Evolutionary conservation across 768 basidiomycete species (phyloP).

Genomic region (Suillus cothurnatus): DNA sequence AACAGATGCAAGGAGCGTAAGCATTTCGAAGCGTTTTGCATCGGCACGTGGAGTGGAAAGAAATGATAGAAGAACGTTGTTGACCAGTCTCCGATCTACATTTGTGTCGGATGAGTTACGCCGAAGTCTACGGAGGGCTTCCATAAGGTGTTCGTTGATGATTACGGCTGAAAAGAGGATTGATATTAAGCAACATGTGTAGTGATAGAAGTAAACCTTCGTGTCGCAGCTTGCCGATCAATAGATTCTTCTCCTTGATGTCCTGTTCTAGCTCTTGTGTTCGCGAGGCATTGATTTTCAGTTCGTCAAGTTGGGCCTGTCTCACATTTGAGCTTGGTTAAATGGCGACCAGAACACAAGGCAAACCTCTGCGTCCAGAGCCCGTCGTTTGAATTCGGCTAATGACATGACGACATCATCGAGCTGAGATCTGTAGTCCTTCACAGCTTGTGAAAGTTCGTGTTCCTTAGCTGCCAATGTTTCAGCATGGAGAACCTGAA

Average conservation of each 20-base stretch:
- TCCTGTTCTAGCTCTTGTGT: slow-evolving; percentile 83
- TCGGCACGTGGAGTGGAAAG: slow-evolving; percentile 89
- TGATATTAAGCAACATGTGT: slow-evolving; percentile 2
- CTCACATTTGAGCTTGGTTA: slow-evolving; percentile 7
- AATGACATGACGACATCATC: slow-evolving; percentile 69
- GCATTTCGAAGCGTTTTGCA: slow-evolving; percentile 96
- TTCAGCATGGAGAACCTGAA: slow-evolving; percentile 1
- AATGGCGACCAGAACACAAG: neutral
- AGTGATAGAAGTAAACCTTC: slow-evolving; percentile 61
- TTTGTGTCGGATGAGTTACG: slow-evolving; percentile 83
- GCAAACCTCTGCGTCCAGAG: slow-evolving; percentile 81
- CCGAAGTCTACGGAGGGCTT: slow-evolving; percentile 92
- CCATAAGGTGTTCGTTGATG: slow-evolving; percentile 96
- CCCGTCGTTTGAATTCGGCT: slow-evolving; percentile 90
- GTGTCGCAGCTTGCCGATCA: slow-evolving; percentile 94
- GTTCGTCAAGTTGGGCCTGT: slow-evolving; percentile 77
- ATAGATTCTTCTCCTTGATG: slow-evolving; percentile 91
- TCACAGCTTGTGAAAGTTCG: slow-evolving; percentile 83
- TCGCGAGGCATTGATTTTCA: slow-evolving; percentile 61
- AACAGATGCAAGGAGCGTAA: slow-evolving; percentile 83
- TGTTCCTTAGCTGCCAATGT: slow-evolving; percentile 75
- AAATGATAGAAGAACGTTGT: slow-evolving; percentile 91
- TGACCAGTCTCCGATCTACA: slow-evolving; percentile 92
- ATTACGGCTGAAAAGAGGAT: slow-evolving; percentile 72
- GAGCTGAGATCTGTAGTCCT: slow-evolving; percentile 79